Percentiles rank a stretch among this genome's conserved stretches.
Evolutionary conservation across 2,329 filamentous ascomycete genomes (phyloP).

Genomic region (Metarhizium rileyi): DNA sequence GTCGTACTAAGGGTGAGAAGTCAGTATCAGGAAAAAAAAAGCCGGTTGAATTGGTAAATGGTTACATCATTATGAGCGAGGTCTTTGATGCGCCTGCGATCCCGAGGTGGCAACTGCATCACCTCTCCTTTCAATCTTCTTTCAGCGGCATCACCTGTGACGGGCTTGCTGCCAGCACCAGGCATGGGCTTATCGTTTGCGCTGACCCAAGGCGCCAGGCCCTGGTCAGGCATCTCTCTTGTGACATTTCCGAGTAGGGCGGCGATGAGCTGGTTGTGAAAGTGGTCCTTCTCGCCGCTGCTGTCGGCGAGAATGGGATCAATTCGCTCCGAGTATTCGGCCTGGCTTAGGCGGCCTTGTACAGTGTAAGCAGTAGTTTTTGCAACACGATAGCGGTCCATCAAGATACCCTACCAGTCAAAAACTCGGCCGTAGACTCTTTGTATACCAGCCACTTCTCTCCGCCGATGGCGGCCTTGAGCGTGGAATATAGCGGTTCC

Average conservation of each 20-base stretch:
- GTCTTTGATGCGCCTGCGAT: slow-evolving; percentile 58
- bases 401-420: slow-evolving; percentile 40
- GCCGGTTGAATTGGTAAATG: background rate
- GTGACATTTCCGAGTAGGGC: slow-evolving; percentile 62
- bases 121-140: slow-evolving; percentile 57
- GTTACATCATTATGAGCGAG: slow-evolving; percentile 49
- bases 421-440: slow-evolving; percentile 51
- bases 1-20: slow-evolving; percentile 33
- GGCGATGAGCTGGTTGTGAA: slow-evolving; percentile 59
- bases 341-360: slow-evolving; percentile 52
- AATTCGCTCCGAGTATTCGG: slow-evolving; percentile 48
- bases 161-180: slow-evolving; percentile 48
- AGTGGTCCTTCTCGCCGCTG: slow-evolving; percentile 49
- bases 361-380: background rate
- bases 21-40: slow-evolving; percentile 10
- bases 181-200: slow-evolving; percentile 57
- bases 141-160: slow-evolving; percentile 56
- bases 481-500: slow-evolving; percentile 52
- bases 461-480: slow-evolving; percentile 48
- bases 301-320: slow-evolving; percentile 49
- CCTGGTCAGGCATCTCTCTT: slow-evolving; percentile 57
- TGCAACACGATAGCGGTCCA: background rate
- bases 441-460: slow-evolving; percentile 59
- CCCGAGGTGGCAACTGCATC: slow-evolving; percentile 59
- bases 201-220: slow-evolving; percentile 61